Base-by-base conservation (phyloP, 2,329 filamentous ascomycete species). In the Fusarium subglutinans region DNA sequence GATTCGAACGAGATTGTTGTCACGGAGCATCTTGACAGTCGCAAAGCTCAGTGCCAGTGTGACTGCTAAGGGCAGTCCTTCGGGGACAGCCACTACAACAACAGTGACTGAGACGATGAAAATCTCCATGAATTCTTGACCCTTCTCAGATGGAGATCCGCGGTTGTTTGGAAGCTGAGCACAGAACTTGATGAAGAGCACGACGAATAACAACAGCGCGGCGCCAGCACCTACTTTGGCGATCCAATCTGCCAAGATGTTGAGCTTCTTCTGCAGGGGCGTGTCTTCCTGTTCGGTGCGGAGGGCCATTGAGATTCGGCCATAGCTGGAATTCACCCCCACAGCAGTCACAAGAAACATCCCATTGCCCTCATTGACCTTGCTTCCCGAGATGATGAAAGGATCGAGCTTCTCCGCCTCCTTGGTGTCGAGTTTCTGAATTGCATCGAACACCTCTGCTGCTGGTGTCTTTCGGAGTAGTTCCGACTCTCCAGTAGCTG, bases 161-260 rank as follows among this genome's bases (percentile, higher is more conserved):
- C 74, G 48, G 76, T 89, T 90, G 41, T 83, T 77, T 10, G 88
- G 87, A 13, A 96, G 86, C 22, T 87, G 82, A 40, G 88, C 91
- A 30, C 94, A 84, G 79, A 95, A 96, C 78, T 93, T 91, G 84
- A 96, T 93, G 77, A 95, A 90, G 18, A 95, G 86, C 30, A 94
- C 92, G 59, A 94, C 83, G 80, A 96, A 96, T 26, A 96, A 86
- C 13, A 95, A 82, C 20, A 93, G 82, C 50, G 93, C 93, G 38
- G 93, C 91, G 63, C 89, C 90, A 76, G 92, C 90, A 35, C 88
- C 88, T 33, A 81, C 69, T 69, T 81, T 83, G n/a, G 82, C 82
- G 56, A 83, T 83, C 76, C 74, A 77, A 51, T 78, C 74, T 30
- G 77, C 72, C 30, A 73, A 69, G 40, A 76, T n/a, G 33, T 82